A percentile compares a stretch with the other conserved stretches of the same genome.
These are phyloP conservation scores for Rhododendron henanense DNA, from an alignment of 148 eudicot species.

Conservation along the genomic window DNA sequence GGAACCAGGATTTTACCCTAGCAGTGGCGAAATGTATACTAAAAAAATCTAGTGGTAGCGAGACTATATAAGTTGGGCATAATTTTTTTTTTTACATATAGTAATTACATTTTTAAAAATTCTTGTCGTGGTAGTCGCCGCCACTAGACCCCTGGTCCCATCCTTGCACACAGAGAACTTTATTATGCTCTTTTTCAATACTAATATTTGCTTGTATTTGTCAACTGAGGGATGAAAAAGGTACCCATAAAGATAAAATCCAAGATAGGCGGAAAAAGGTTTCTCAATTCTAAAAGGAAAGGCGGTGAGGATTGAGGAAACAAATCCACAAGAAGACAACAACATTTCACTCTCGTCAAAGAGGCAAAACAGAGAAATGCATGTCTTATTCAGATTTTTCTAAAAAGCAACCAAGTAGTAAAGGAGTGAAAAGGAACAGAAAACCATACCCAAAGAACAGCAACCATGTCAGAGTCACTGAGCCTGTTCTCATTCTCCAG, in stretches of 20 bases:
- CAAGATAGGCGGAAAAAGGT: not conserved
- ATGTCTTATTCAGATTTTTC: not conserved
- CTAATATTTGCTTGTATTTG: not conserved
- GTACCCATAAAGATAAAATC: not conserved
- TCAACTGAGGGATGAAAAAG: not conserved
- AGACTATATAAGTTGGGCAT: too few species aligned
- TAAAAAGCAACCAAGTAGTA: not conserved
- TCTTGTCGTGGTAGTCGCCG: too few species aligned
- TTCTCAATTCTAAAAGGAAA: not conserved
- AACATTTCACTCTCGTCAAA: not conserved
- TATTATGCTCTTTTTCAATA: not conserved
- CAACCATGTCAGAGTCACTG: constrained; percentile 71
- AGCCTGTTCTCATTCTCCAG: constrained; percentile 63
- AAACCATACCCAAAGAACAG: constrained; percentile 82
- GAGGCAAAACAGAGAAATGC: not conserved
- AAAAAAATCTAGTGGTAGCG: too few species aligned
- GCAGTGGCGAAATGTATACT: too few species aligned
- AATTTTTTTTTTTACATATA: too few species aligned
- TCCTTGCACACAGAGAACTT: too few species aligned
- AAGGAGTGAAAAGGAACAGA: not conserved
- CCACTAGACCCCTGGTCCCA: too few species aligned
- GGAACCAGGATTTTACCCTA: too few species aligned
- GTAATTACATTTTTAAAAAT: too few species aligned
- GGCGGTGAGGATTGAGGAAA: too few species aligned
- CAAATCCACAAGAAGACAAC: not conserved